phyloP scores from a whole-genome alignment of 2,329 filamentous ascomycete genomes.

The Samsoniella hepiali region DNA sequence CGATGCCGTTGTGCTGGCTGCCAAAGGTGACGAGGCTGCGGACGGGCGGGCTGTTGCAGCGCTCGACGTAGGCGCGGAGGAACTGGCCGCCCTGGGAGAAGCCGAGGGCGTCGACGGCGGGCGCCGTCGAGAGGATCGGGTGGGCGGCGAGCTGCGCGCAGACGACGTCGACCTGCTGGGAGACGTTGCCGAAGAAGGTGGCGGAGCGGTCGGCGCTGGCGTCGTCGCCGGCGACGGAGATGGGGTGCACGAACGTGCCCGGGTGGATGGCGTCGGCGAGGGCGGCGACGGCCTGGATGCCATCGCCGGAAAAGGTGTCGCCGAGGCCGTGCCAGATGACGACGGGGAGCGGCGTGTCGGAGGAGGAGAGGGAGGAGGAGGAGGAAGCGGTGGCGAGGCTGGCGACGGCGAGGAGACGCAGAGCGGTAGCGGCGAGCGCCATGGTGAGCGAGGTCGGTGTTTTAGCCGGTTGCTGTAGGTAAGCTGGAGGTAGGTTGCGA shows the following conservation, averaged over 20 bases:
- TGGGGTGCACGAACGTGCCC: slow-evolving; percentile 78
- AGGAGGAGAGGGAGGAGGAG: slow-evolving; percentile 33
- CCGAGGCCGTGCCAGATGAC: slow-evolving; percentile 89
- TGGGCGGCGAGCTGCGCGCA: slow-evolving; percentile 74
- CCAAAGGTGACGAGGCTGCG: slow-evolving; percentile 83
- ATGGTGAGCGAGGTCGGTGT: slow-evolving; percentile 18
- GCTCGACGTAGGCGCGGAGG: slow-evolving; percentile 84
- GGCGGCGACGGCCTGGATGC: slow-evolving; percentile 67
- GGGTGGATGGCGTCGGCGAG: slow-evolving; percentile 72
- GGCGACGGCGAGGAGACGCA: not conserved
- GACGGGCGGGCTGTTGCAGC: slow-evolving; percentile 75
- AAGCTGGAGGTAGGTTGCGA: not conserved
- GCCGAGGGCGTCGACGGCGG: slow-evolving; percentile 83
- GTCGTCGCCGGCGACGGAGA: slow-evolving; percentile 66
- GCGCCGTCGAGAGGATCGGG: slow-evolving; percentile 75
- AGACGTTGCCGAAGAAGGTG: slow-evolving; percentile 89
- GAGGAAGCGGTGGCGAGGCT: not conserved
- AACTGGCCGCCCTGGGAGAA: slow-evolving; percentile 97
- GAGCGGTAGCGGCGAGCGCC: slow-evolving; percentile 18
- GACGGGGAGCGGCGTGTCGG: slow-evolving; percentile 75
- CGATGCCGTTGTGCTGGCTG: slow-evolving; percentile 89
- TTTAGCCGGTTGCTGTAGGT: not conserved
- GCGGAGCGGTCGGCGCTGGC: slow-evolving; percentile 69
- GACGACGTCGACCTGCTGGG: slow-evolving; percentile 69
- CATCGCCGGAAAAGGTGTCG: slow-evolving; percentile 73